These are phyloP conservation scores for Daedaleopsis sinensis DNA, from an alignment of 768 basidiomycete genomes.

Conservation along the genomic window DNA sequence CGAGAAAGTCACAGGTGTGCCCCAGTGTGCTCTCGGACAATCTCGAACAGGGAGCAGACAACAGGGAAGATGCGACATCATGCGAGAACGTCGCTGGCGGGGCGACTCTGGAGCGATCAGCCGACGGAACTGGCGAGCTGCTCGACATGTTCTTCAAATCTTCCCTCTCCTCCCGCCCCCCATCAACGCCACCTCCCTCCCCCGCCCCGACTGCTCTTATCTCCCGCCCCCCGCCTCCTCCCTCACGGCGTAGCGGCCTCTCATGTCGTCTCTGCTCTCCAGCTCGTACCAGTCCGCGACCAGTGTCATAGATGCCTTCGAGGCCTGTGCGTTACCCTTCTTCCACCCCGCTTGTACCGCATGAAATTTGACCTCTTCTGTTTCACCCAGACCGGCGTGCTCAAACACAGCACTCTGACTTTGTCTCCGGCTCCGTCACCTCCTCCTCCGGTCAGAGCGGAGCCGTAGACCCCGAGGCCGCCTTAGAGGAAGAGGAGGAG, in stretches of 20 bases:
- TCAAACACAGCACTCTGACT: slow-evolving; percentile 65
- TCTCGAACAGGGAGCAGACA: no score
- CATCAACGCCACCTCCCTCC: background rate
- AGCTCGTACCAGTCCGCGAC: slow-evolving; percentile 24
- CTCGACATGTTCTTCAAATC: background rate
- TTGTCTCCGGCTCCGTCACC: slow-evolving; percentile 55
- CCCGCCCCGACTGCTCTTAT: background rate
- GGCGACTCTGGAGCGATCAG: no score
- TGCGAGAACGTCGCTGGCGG: no score
- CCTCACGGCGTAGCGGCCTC: slow-evolving; percentile 14
- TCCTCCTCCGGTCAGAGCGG: slow-evolving; percentile 33
- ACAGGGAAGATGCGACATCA: no score
- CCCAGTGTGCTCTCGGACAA: no score
- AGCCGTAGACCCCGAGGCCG: slow-evolving; percentile 24
- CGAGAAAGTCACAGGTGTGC: no score
- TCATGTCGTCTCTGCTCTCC: slow-evolving; percentile 49
- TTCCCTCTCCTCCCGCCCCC: background rate
- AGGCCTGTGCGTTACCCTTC: slow-evolving; percentile 20
- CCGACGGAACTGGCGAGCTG: no score
- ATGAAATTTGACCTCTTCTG: slow-evolving; percentile 1
- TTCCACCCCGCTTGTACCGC: background rate
- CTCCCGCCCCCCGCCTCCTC: background rate
- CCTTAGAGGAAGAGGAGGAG: slow-evolving; percentile 20
- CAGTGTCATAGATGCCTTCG: slow-evolving; percentile 24
- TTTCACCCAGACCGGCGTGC: slow-evolving; percentile 59